Evolutionary conservation across 768 basidiomycete genomes (phyloP).

Genomic region (Suillus americanus): DNA sequence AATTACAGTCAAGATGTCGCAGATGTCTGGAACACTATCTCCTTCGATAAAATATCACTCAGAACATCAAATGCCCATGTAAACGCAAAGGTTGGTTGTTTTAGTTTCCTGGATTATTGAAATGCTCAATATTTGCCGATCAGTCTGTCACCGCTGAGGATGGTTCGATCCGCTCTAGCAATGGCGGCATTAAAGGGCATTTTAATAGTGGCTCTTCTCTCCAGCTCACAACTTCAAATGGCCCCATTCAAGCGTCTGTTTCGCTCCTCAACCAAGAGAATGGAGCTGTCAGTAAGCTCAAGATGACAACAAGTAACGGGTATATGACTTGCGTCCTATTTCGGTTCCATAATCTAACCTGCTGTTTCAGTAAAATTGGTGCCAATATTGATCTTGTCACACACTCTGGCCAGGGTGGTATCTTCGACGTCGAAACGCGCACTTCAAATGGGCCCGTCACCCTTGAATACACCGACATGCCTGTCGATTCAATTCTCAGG

Average conservation of each 20-base stretch:
- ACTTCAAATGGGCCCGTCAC: slow-evolving; percentile 31
- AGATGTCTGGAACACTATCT: slow-evolving; percentile 31
- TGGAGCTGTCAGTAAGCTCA: slow-evolving; percentile 27
- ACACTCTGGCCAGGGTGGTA: slow-evolving; percentile 25
- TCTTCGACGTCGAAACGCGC: slow-evolving; percentile 31
- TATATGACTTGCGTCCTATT: slow-evolving; percentile 1
- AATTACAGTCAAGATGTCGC: slow-evolving; percentile 39
- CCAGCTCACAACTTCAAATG: slow-evolving; percentile 38
- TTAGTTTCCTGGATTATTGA: background rate
- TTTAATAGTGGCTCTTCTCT: slow-evolving; percentile 40
- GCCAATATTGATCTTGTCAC: slow-evolving; percentile 34
- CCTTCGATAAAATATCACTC: slow-evolving; percentile 39
- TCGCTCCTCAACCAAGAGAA: slow-evolving; percentile 31
- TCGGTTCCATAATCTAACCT: background rate
- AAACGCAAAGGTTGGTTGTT: slow-evolving; percentile 30
- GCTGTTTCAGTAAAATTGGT: slow-evolving; percentile 31
- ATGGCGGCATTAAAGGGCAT: slow-evolving; percentile 45
- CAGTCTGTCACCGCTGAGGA: slow-evolving; percentile 34
- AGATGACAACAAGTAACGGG: slow-evolving; percentile 43
- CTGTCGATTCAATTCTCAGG: slow-evolving; percentile 35
- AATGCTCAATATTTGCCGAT: slow-evolving; percentile 2
- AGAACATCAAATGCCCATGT: slow-evolving; percentile 36
- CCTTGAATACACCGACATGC: slow-evolving; percentile 29
- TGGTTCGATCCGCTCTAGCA: slow-evolving; percentile 37
- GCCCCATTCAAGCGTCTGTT: slow-evolving; percentile 38